Base-by-base conservation (phyloP, 2,329 filamentous ascomycete species). In the Ascochyta viciae-villosae region DNA sequence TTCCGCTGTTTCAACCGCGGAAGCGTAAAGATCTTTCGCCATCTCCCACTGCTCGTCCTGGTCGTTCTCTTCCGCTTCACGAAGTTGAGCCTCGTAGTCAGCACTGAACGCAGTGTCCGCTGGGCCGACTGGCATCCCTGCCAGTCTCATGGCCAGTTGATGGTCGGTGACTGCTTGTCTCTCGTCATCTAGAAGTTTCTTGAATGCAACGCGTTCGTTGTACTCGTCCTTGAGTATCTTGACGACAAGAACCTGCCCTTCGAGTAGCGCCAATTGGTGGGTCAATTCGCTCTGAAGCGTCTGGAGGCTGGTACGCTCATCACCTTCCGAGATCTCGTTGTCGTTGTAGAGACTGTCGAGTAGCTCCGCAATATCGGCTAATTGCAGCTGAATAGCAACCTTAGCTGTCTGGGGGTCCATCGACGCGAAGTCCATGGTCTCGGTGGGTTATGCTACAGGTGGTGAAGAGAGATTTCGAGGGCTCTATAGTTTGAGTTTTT, bases 381-480 rank as follows among this genome's bases (percentile, higher is more conserved):
- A 41, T 35, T 61, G 57, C 15, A 63, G 44, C 50, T 62, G 48
- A 6, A 66, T 46, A 8, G 57, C 54, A 6, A 62, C 43, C 29
- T 59, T 60, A 15, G 63, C 62, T 8, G 51, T 60, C 2, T 22
- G 34, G 1, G 57, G 58, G 35, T 66, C 62, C 59, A 63, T 56
- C 1, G 12, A 22, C 13, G 48, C 37, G n/a, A 53, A 22, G 15
- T 48, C 42, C 58, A 61, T 55, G n/a, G 31, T 35, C 4, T n/a
- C 8, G 24, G 4, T 24, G 8, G 13, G 13, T 24, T 16, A 12
- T 10, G 9, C 6, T 13, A 3, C 7, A 13, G 2, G n/a, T n/a
- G 8, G 22, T 33, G 27, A 10, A 19, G 8, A 13, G 10, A 12
- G 13, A 35, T 15, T 13, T 10, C 13, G 23, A 3, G 7, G 7